Evolutionary conservation across 768 basidiomycete genomes (phyloP), one percentile per base, ranked within the genome.

Genomic region (Candolleomyces eurysporus): DNA sequence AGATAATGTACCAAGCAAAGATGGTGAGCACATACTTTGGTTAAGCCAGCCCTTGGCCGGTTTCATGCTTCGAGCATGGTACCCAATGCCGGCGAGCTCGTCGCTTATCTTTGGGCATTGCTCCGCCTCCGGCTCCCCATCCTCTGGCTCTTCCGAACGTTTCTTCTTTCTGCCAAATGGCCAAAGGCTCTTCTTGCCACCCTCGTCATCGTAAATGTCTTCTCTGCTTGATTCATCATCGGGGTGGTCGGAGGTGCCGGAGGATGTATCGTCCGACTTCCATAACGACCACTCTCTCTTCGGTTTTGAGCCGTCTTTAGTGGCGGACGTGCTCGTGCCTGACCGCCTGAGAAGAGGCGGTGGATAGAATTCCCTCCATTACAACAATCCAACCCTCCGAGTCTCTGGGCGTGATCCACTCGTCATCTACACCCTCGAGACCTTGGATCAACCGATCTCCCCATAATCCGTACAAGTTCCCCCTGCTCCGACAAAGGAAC

Each of bases 1-100:
- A 55, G 19, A 14, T 16, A 21, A 26, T 30, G 50, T 21, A 16
- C 43, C 13, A 48, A 32, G 2, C 21, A 31, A 32, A 21, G 50
- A 39, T 14, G 49, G 48, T 14, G 50, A 45, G 39, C 8, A 64
- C 68, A 22, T 64, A 79, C 81, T 68, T 70, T 79, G 69, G 21
- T 63, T 59, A 36, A 81, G 72, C 85, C 86, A 87, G 7, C 76
- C 78, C 60, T 82, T 79, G 8, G 63, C 57, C 1, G 86, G 86
- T 64, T 89, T 88, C 78, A 87, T 76, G 69, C 84, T 87, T 32
- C 84, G 81, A 4, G 84, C 80, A 59, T 88, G 88, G 66, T 82
- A 81, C 1, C 87, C 86, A 8, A 86, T 75, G 4, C 73, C 76
- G 6, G 85, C 84, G 7, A 89, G 79, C 48, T 78, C 76, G 2